Evolutionary conservation across 148 eudicot genomes (phyloP), one percentile per base, ranked within the genome.

Genomic region (Vaccinium macrocarpon): DNA sequence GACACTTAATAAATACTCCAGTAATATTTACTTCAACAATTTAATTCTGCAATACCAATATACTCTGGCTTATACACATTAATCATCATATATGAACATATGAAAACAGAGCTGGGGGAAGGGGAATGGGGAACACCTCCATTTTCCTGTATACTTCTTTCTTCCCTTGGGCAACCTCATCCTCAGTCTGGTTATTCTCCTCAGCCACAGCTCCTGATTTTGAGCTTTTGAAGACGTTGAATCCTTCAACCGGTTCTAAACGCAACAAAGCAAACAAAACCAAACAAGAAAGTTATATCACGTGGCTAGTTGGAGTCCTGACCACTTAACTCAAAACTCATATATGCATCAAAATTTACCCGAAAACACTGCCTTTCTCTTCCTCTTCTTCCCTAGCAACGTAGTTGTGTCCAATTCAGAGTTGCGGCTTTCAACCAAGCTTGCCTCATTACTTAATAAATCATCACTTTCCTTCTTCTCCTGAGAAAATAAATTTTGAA

Each of bases 221-320:
- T 55, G 95, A 89, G 81, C 88, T 88, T 82, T 92, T 92, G 77
- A 96, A 96, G 21, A 96, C 95, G 88, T 38, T 92, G 87, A 96
- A 93, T 76, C 98, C 99, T 86, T 92, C 94, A 25, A 94, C 98
- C 68, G 90, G 87, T 74, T 87, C 93, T 85, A 86, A 42, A 85
- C 82, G 19, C 71, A 86, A 64, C 50, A 49, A 64, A 16, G 48
- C 59, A 84, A 74, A 86, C 49, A 49, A 21, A 51, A 86, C 6
- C 83, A 71, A 61, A 15, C 53, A 19, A 77, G 27, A 74, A 23
- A 29, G 35, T 52, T 49, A 80, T 16, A 76, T 72, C 74, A 42
- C 48, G 16, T 16, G 4, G 19, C 25, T 81, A 62, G 53, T 79
- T 82, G 23, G 66, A 79, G 32, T 8, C 32, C 55, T 15, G 51